Evolutionary conservation across 2,329 filamentous ascomycete species (phyloP).

Genomic region (Cadophora gregata): DNA sequence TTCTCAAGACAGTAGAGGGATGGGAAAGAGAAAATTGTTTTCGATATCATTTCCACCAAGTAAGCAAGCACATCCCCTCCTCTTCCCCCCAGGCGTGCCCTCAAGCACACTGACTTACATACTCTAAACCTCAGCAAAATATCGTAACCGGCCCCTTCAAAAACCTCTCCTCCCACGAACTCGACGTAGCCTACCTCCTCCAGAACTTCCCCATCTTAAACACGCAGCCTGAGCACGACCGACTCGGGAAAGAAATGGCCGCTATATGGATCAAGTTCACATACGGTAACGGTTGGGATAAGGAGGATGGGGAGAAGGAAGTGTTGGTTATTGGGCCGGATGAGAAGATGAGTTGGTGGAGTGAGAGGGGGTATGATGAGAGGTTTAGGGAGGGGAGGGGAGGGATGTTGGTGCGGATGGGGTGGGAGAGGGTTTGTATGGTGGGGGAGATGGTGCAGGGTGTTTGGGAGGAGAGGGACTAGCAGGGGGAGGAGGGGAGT

Average conservation of each 20-base stretch:
- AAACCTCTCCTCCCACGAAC: slow-evolving; percentile 29
- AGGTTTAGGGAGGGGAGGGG: slow-evolving; percentile 22
- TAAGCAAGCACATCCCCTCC: neutral
- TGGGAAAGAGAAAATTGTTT: slow-evolving; percentile 14
- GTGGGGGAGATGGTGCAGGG: slow-evolving; percentile 33
- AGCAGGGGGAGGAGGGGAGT: neutral
- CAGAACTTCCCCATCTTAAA: slow-evolving; percentile 17
- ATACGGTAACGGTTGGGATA: slow-evolving; percentile 17
- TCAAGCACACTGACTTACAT: neutral
- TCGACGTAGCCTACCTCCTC: slow-evolving; percentile 29
- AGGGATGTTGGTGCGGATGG: slow-evolving; percentile 25
- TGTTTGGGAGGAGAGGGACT: slow-evolving; percentile 22
- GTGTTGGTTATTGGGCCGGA: slow-evolving; percentile 25
- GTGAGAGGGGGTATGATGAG: slow-evolving; percentile 17
- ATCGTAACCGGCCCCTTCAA: slow-evolving; percentile 17
- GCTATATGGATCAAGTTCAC: slow-evolving; percentile 25
- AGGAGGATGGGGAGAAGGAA: slow-evolving; percentile 12
- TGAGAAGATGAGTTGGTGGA: slow-evolving; percentile 18
- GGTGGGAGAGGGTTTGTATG: slow-evolving; percentile 29
- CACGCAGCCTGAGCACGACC: neutral
- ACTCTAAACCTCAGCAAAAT: slow-evolving; percentile 21
- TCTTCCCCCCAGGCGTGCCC: neutral
- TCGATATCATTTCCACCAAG: slow-evolving; percentile 28
- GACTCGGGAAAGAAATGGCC: slow-evolving; percentile 26
- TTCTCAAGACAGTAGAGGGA: slow-evolving; percentile 18